Evolutionary conservation across 2,329 filamentous ascomycete species (phyloP), one percentile per base, ranked within the genome.

Genomic region (Exophiala phaeomuriformis): DNA sequence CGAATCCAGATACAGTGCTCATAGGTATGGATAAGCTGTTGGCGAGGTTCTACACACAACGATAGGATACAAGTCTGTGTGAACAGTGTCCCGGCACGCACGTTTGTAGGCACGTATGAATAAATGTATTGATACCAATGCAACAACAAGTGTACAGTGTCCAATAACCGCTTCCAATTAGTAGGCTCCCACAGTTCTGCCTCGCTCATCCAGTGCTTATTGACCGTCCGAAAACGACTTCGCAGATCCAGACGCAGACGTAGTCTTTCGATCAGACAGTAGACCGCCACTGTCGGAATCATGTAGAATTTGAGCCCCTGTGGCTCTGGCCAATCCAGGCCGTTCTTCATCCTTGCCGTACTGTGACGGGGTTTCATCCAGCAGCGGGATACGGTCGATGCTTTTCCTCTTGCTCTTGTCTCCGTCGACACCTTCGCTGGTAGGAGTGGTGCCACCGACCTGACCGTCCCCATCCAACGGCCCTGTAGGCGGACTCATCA

Each of bases 331-430:
- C 19, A 19, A 19, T 19, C 19, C 19, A 19, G 37, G 2, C 47
- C 57, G 33, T 55, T 51, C 10, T 19, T 19, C 19, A 1, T 19
- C 19, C 19, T 2, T 19, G 19, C 19, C 19, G 19, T 19, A 1
- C 19, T 19, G 19, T 19, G 19, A 19, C 19, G 19, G 19, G 7
- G 43, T 56, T 35, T 61, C 59, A 32, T 63, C 61, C 39, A 63
- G 42, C 31, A 63, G 39, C 19, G 61, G 58, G 29, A 63, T 61
- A 12, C 32, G 51, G 47, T 63, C 58, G 35, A 62, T 57, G 27
- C 57, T 59, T 32, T 36, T 46, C 30, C 55, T 55, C 40, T 58
- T 56, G 12, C 32, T 32, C 42, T n/a, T 30, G 12, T 30, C 40
- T 27, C 10, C 12, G 6, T 43, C 40, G n/a, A 29, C 28, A 2